Evolutionary conservation across 2,329 filamentous ascomycete genomes (phyloP).

Genomic region (Claviceps spartinae): DNA sequence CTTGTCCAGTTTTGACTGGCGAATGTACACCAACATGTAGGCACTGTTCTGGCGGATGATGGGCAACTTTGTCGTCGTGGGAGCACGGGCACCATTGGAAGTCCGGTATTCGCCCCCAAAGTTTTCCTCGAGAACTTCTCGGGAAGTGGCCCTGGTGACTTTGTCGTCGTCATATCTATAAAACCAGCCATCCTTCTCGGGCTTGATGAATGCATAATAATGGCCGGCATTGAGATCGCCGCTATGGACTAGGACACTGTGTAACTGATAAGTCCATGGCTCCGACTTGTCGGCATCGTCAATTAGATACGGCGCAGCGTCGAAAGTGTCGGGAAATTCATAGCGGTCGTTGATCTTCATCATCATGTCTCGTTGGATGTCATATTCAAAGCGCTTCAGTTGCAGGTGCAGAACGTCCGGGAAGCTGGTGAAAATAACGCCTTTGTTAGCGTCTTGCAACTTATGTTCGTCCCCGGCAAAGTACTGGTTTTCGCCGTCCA

Average conservation of each 20-base stretch:
- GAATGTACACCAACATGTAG: constrained; percentile 98
- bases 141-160: constrained; percentile 83
- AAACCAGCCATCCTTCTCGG: constrained; percentile 83
- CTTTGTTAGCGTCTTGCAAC: constrained; percentile 92
- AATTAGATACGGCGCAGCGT: constrained; percentile 76
- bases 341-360: constrained; percentile 96
- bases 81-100: constrained; percentile 32
- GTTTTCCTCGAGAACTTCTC: constrained; percentile 91
- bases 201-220: constrained; percentile 95
- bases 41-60: constrained; percentile 65
- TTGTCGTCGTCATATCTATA: constrained; percentile 97
- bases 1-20: constrained; percentile 71
- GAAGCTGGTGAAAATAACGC: constrained; percentile 92
- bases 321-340: constrained; percentile 74
- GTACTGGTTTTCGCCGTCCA: constrained; percentile 98
- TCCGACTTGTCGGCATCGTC: constrained; percentile 79
- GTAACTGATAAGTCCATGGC: constrained; percentile 80
- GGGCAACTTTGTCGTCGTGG: constrained; percentile 41
- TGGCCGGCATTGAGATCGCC: constrained; percentile 95
- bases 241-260: constrained; percentile 91
- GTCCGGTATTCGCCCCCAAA: constrained; percentile 75
- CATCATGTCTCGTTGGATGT: constrained; percentile 90
- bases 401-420: constrained; percentile 90
- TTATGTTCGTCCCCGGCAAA: constrained; percentile 82
- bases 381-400: constrained; percentile 95